Evolutionary conservation across 2,329 filamentous ascomycete species (phyloP).

Genomic region (Colletotrichum falcatum): DNA sequence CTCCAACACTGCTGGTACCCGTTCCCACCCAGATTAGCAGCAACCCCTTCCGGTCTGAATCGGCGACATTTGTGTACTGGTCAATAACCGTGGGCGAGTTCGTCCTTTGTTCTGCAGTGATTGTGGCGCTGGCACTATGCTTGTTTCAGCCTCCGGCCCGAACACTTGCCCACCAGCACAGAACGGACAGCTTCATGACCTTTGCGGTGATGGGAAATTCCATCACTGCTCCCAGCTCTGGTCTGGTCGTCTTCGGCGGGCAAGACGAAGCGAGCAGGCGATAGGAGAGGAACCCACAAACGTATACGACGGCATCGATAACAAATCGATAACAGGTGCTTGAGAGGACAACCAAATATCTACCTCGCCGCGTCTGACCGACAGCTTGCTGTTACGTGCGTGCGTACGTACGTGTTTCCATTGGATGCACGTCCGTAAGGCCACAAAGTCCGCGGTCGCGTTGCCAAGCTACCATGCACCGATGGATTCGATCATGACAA

Average conservation of each 20-base stretch:
- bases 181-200: not conserved
- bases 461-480: constrained; percentile 34
- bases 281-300: not conserved
- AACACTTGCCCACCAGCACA: not conserved
- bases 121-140: constrained; percentile 26
- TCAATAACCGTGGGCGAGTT: constrained; percentile 20
- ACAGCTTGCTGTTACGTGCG: not conserved
- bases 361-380: constrained; percentile 20
- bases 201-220: not conserved
- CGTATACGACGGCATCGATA: not conserved
- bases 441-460: constrained; percentile 6
- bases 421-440: not conserved
- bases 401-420: not conserved
- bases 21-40: not conserved
- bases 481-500: constrained; percentile 26
- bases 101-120: constrained; percentile 26
- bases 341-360: constrained; percentile 6
- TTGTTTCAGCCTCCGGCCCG: constrained; percentile 33
- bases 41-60: not conserved
- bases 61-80: not conserved
- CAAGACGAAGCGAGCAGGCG: not conserved
- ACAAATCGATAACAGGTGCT: constrained; percentile 12
- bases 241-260: not conserved
- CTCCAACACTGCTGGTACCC: constrained; percentile 15
- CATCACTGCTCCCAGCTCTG: not conserved